phyloP scores from a whole-genome alignment of 345 rosid genomes.

The Combretum micranthum region DNA sequence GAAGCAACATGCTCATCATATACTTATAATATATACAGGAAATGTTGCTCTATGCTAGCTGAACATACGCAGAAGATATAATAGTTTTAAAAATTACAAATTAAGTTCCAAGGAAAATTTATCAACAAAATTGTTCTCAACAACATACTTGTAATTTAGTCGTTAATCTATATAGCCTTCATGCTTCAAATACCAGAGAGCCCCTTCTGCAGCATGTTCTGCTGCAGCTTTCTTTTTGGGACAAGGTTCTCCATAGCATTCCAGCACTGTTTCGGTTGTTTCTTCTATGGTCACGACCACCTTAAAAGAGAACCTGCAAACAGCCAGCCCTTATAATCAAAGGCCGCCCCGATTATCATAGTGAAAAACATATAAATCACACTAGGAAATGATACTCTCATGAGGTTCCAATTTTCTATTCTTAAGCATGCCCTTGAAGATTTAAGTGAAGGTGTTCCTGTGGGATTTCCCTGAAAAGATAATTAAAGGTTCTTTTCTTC shows the following conservation, averaged over 20 bases:
- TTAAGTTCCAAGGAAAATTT: too few species aligned
- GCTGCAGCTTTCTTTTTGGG: conserved; percentile 73
- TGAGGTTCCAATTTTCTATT: too few species aligned
- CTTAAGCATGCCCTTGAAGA: too few species aligned
- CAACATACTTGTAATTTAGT: conserved; percentile 2
- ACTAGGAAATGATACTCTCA: neutral
- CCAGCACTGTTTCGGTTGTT: conserved; percentile 32
- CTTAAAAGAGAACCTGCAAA: conserved; percentile 61
- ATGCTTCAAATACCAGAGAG: conserved; percentile 58
- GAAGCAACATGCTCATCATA: too few species aligned
- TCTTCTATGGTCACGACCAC: conserved; percentile 53
- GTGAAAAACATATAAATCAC: neutral
- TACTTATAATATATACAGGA: too few species aligned
- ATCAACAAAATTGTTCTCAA: neutral
- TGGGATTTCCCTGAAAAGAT: too few species aligned
- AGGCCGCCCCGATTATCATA: neutral
- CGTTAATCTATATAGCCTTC: conserved; percentile 29
- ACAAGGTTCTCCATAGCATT: conserved; percentile 43
- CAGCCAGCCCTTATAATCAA: neutral
- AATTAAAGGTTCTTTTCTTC: too few species aligned
- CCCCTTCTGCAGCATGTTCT: conserved; percentile 77
- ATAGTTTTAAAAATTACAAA: too few species aligned
- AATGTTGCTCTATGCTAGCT: too few species aligned
- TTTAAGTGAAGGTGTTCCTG: too few species aligned
- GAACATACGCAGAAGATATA: too few species aligned